Conservation (phyloP, 495 filamentous ascomycete genomes). For the Penicillium dipodomyicola region DNA sequence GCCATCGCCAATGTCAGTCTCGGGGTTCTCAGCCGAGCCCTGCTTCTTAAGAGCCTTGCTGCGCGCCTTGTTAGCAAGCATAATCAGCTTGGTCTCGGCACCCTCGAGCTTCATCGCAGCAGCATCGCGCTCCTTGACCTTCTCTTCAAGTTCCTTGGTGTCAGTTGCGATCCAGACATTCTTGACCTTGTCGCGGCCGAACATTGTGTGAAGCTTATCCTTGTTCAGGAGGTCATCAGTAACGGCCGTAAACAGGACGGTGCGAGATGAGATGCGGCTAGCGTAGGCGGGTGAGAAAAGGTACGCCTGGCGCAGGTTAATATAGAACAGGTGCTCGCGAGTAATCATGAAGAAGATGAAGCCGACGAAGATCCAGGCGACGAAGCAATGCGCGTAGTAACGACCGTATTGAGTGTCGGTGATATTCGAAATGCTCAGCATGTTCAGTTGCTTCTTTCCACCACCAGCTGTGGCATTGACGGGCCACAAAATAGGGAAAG, state of each 20-base stretch:
- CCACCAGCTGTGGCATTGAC: slow-evolving; percentile 74
- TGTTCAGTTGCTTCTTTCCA: slow-evolving; percentile 63
- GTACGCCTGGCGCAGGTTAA: slow-evolving; percentile 95
- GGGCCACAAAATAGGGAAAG: slow-evolving; percentile 83
- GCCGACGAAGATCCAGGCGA: slow-evolving; percentile 74
- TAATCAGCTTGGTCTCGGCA: slow-evolving; percentile 85
- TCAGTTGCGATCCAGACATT: slow-evolving; percentile 85
- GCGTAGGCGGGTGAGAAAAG: slow-evolving; percentile 83
- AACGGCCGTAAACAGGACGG: slow-evolving; percentile 88
- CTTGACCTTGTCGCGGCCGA: slow-evolving; percentile 69
- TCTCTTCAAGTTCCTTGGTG: slow-evolving; percentile 74
- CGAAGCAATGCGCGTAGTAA: slow-evolving; percentile 74
- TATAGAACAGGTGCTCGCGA: slow-evolving; percentile 88
- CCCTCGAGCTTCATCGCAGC: slow-evolving; percentile 82
- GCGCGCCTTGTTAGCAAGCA: slow-evolving; percentile 73
- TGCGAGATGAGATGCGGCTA: slow-evolving; percentile 87
- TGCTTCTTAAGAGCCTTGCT: slow-evolving; percentile 73
- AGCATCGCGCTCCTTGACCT: slow-evolving; percentile 81
- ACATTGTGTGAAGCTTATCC: slow-evolving; percentile 71
- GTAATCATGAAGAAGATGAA: slow-evolving; percentile 89
- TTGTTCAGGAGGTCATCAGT: slow-evolving; percentile 71
- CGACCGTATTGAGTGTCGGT: slow-evolving; percentile 49
- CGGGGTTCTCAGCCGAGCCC: slow-evolving; percentile 40
- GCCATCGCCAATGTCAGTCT: slow-evolving; percentile 38
- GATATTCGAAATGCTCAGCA: slow-evolving; percentile 77